phyloP scores from a whole-genome alignment of 805 yeast species.

The Starmerella floris region DNA sequence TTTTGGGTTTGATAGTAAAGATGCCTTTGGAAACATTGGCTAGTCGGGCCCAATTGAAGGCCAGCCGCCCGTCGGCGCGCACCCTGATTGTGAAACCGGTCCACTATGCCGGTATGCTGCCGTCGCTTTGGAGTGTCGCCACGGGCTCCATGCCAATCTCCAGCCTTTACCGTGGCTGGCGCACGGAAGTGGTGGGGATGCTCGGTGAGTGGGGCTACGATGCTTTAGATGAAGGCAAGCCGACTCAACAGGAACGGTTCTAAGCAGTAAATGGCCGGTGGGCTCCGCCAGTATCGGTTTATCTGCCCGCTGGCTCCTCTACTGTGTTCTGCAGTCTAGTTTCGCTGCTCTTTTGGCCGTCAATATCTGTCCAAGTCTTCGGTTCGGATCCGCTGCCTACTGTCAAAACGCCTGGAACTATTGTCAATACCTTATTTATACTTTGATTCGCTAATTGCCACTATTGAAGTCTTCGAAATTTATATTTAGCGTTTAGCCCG shows the following conservation, averaged over 20 bases:
- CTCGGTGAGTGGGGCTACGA: constrained; percentile 63
- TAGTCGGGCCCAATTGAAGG: constrained; percentile 62
- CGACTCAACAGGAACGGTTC: constrained; percentile 15
- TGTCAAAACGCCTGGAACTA: no score
- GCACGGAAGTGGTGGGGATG: constrained; percentile 65
- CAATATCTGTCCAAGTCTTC: no score
- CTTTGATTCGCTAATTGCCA: no score
- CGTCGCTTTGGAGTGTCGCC: constrained; percentile 39
- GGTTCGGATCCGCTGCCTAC: no score
- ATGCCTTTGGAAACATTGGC: constrained; percentile 80
- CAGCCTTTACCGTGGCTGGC: constrained; percentile 76
- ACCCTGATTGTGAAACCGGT: constrained; percentile 45
- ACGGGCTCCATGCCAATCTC: constrained; percentile 34
- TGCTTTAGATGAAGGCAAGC: constrained; percentile 18
- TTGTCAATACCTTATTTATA: no score
- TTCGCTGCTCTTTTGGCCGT: no score
- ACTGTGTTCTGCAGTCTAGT: no score
- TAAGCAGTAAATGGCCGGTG: constrained; percentile 1
- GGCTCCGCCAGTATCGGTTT: no score
- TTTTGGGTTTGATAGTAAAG: constrained; percentile 56
- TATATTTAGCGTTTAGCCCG: no score
- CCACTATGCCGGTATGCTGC: constrained; percentile 42
- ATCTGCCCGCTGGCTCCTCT: no score
- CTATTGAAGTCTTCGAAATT: no score
- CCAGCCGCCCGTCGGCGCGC: constrained; percentile 33